Conservation (phyloP, 176 grass and related monocot species). For the Pontederia crassipes region DNA sequence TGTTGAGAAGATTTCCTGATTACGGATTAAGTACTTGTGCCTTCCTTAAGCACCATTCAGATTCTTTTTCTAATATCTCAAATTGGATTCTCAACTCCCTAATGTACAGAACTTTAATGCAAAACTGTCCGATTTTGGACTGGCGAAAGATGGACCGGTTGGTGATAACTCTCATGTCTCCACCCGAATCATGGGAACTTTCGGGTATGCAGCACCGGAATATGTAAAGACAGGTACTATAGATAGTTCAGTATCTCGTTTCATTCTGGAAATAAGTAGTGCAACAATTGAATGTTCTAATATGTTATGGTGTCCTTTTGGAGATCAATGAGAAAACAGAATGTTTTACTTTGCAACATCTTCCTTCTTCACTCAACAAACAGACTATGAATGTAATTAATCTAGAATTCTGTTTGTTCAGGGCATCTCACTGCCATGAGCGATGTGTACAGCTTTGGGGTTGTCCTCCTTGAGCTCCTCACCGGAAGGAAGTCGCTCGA, state of each 20-base stretch:
- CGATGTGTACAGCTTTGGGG: slow-evolving; percentile 45
- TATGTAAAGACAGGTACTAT: slow-evolving; percentile 43
- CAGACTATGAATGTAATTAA: too few relatives aligned
- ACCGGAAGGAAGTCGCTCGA: slow-evolving; percentile 38
- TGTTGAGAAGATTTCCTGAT: too few relatives aligned
- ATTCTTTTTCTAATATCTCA: too few relatives aligned
- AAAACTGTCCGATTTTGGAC: slow-evolving; percentile 48
- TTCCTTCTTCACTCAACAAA: too few relatives aligned
- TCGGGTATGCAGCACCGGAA: slow-evolving; percentile 44
- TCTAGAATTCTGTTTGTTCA: neutral
- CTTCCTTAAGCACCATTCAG: too few relatives aligned
- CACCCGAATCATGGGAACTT: slow-evolving; percentile 46
- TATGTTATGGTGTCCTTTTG: too few relatives aligned
- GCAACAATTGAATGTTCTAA: neutral
- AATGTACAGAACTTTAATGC: slow-evolving; percentile 32
- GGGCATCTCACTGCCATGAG: slow-evolving; percentile 51
- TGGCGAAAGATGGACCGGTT: slow-evolving; percentile 42
- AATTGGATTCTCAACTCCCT: neutral
- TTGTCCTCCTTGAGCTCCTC: slow-evolving; percentile 38
- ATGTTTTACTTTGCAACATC: too few relatives aligned
- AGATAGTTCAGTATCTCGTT: neutral
- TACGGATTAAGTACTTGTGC: too few relatives aligned
- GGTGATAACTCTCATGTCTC: slow-evolving; percentile 46
- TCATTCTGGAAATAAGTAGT: neutral
- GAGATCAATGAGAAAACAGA: too few relatives aligned